Evolutionary conservation across 495 filamentous ascomycete species (phyloP), one percentile per base, ranked within the genome.

Genomic region (Annulohypoxylon nitens): DNA sequence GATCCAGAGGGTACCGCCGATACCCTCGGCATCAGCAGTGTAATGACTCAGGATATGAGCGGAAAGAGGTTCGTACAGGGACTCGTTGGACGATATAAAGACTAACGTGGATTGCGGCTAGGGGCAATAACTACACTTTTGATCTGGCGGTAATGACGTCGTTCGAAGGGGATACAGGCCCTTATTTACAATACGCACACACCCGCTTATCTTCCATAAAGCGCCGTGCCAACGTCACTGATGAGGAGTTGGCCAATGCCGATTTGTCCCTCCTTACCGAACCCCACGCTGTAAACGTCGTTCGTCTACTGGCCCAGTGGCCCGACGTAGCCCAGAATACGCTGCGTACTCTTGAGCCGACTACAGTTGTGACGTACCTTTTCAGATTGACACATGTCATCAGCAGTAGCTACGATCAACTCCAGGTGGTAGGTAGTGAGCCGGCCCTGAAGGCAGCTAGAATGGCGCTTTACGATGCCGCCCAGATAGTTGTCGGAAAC

Each of bases 311-410:
- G 23, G 85, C 87, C 0, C 88, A 90, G 70, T 92, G 88, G 78
- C 90, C 90, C 6, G 90, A 92, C 69, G 86, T 88, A 1, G 81
- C 90, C 16, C 82, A 87, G 72, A 90, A 90, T 66, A 90, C 89
- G 0, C 82, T 91, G 23, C 88, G 87, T 76, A 90, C 89, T 0
- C 83, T 89, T 5, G 90, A 92, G 78, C 90, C 90, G 6, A 86
- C 87, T 8, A 90, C 89, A 0, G 81, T 97, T 57, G 83, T 97
- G 36, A 90, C 89, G 10, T 97, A 96, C 81, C 88, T 97, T 50
- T 95, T 95, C 85, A 91, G 90, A 81, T 91, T 97, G 91, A 97
- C 93, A 0, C 93, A 96, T 78, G 85, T 89, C 58, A 81, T 97
- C 62, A 95, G 92, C 84, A 92, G 90, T 41, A 92, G 90, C 78